phyloP scores from a whole-genome alignment of 2,329 filamentous ascomycete genomes.

The Fusarium abutilonis region DNA sequence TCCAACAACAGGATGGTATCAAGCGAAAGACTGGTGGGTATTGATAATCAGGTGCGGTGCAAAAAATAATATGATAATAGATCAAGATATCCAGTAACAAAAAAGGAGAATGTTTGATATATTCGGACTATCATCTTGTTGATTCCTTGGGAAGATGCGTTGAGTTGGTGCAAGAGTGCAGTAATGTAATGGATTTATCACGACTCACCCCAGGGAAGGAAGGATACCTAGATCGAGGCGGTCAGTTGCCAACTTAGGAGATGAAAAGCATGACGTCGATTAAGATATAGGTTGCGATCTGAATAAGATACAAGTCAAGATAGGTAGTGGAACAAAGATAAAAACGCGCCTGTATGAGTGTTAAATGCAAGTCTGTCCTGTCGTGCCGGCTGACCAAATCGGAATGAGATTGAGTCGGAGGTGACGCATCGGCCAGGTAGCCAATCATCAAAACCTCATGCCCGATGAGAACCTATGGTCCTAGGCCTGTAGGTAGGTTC shows the following conservation, averaged over 20 bases:
- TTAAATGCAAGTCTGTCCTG: conserved; percentile 5
- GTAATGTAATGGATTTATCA: conserved; percentile 36
- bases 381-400: conserved; percentile 16
- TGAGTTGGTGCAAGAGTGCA: conserved; percentile 14
- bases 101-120: conserved; percentile 24
- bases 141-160: conserved; percentile 14
- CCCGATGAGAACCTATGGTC: neutral
- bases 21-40: conserved; percentile 31
- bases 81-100: conserved; percentile 21
- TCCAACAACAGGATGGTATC: neutral
- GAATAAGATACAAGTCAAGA: neutral
- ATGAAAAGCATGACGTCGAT: conserved; percentile 38
- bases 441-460: conserved; percentile 38
- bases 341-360: neutral
- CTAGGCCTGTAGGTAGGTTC: too few relatives aligned
- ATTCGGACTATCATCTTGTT: conserved; percentile 44
- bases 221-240: conserved; percentile 17
- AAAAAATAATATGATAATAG: conserved; percentile 18
- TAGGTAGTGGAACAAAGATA: neutral
- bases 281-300: neutral
- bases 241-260: conserved; percentile 36
- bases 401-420: conserved; percentile 37
- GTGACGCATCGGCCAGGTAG: conserved; percentile 43
- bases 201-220: conserved; percentile 28
- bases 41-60: conserved; percentile 23